These are phyloP conservation scores for Colletotrichum higginsianum DNA, from an alignment of 2,329 filamentous ascomycete genomes.

Conservation along the genomic window DNA sequence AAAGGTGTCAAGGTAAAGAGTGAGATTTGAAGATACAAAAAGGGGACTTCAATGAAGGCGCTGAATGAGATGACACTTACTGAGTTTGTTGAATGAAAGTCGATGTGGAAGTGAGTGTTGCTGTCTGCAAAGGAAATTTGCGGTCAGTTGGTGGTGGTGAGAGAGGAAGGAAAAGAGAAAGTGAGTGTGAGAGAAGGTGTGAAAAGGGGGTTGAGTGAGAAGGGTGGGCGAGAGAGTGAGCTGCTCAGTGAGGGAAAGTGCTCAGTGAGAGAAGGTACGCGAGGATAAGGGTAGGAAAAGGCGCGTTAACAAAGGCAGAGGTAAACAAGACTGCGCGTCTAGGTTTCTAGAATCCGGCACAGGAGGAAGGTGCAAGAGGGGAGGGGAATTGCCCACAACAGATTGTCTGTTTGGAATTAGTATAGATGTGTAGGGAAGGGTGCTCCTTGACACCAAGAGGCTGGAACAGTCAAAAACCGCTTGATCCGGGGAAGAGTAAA, in stretches of 20 bases:
- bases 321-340: not conserved
- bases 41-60: not conserved
- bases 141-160: constrained; percentile 9
- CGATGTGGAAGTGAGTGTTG: not conserved
- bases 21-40: not conserved
- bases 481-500: not conserved
- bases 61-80: constrained; percentile 18
- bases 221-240: constrained; percentile 1
- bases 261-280: constrained; percentile 13
- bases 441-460: not conserved
- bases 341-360: not conserved
- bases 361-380: constrained; percentile 26
- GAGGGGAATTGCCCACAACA: not conserved
- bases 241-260: not conserved
- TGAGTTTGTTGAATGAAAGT: constrained; percentile 9
- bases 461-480: not conserved
- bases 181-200: not conserved
- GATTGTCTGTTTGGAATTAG: not conserved
- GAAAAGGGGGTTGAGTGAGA: constrained; percentile 5
- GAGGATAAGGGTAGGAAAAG: not conserved
- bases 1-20: not conserved
- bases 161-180: not conserved
- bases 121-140: constrained; percentile 9
- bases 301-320: constrained; percentile 19
- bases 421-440: not conserved